These are phyloP conservation scores for Coffea humblotiana DNA, from an alignment of 305 asterid genomes.

Conservation along the genomic window DNA sequence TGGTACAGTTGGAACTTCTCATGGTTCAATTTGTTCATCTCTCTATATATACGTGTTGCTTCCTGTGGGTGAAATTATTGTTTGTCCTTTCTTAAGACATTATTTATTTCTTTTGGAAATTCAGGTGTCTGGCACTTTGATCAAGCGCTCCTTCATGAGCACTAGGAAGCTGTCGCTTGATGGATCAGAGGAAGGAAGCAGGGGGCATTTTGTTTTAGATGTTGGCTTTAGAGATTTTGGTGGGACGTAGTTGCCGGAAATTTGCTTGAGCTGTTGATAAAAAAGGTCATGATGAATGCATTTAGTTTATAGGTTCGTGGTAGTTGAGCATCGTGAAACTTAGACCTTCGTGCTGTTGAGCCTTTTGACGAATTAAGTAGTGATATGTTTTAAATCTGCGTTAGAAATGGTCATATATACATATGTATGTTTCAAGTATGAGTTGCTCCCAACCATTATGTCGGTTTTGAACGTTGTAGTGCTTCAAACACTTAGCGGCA, in stretches of 20 bases:
- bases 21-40: background rate
- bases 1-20: conserved; percentile 39
- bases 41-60: background rate
- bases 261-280: background rate
- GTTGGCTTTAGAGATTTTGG: background rate
- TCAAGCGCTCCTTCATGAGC: conserved; percentile 56
- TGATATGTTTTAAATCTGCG: background rate
- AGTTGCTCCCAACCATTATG: too few relatives aligned
- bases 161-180: conserved; percentile 38
- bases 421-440: too few relatives aligned
- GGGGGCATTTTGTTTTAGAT: conserved; percentile 7
- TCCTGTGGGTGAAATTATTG: background rate
- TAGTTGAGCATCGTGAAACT: background rate
- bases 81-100: background rate
- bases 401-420: background rate
- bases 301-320: background rate
- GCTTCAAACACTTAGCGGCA: too few relatives aligned
- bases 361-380: too few relatives aligned
- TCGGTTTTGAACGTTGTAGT: too few relatives aligned
- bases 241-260: background rate
- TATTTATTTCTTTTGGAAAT: conserved; percentile 10
- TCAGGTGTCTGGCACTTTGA: conserved; percentile 89
- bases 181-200: background rate
- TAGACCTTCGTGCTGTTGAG: background rate
- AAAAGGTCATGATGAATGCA: background rate